These are phyloP conservation scores for Dalechampia spathulata DNA, from an alignment of 441 rosid species.

Conservation along the genomic window DNA sequence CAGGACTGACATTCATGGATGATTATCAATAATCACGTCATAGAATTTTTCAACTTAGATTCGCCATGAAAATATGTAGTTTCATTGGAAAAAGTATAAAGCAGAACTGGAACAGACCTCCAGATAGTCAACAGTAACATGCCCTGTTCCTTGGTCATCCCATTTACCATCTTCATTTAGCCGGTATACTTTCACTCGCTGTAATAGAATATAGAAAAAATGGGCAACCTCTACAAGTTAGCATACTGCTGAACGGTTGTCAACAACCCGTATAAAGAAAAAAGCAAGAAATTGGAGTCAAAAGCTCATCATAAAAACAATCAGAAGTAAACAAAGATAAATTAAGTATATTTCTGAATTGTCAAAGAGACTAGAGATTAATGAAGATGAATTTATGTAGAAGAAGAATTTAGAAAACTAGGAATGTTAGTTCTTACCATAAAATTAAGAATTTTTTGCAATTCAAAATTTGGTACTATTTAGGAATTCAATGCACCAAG, in stretches of 20 bases:
- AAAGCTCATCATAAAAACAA: too few relatives aligned
- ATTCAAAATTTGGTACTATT: too few relatives aligned
- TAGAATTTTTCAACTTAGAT: slow-evolving; percentile 6
- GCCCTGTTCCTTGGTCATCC: slow-evolving; percentile 99
- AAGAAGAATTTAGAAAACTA: too few relatives aligned
- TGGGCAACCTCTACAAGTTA: not conserved
- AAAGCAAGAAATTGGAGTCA: too few relatives aligned
- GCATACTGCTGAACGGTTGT: not conserved
- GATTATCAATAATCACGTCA: not conserved
- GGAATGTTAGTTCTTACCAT: too few relatives aligned
- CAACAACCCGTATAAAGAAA: too few relatives aligned
- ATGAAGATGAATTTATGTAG: too few relatives aligned
- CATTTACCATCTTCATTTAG: slow-evolving; percentile 91
- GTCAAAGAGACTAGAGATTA: too few relatives aligned
- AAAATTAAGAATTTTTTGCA: too few relatives aligned
- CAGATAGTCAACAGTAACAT: slow-evolving; percentile 77
- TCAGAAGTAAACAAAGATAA: too few relatives aligned
- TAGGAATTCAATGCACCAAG: too few relatives aligned
- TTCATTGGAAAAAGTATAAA: slow-evolving; percentile 9
- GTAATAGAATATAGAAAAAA: slow-evolving; percentile 19
- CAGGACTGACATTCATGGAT: not conserved
- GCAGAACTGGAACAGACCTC: slow-evolving; percentile 57
- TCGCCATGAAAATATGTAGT: slow-evolving; percentile 9
- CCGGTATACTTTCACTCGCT: slow-evolving; percentile 97
- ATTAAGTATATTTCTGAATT: too few relatives aligned